Base-by-base conservation (phyloP, 345 rosid genomes). In the Aquilaria yunnanensis region DNA sequence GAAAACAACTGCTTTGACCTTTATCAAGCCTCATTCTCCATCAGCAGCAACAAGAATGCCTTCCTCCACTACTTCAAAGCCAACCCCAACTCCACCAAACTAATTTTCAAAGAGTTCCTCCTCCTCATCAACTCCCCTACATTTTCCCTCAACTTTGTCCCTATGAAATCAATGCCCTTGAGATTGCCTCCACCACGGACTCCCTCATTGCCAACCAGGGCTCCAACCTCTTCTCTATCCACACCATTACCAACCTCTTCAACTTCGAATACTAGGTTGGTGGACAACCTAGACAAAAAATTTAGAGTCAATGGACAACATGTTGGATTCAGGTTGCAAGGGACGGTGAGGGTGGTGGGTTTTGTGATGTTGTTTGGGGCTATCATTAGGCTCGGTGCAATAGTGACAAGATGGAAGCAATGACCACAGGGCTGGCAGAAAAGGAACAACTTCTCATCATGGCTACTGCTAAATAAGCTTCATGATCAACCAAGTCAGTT, bases 131-230 rank as follows among this genome's bases (percentile, higher is more conserved):
- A 79, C 0, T 86, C 82, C 1, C 77, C 85, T 4, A 65, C 70
- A 8, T 73, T 86, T 16, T 56, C 82, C n/a, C 60, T 88, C 65
- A 78, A 72, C 31, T 86, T 88, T 64, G 2, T 70, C 68, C 59
- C 96, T 0, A 70, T 78, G 78, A 80, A 76, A 66, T 86, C 70
- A 86, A 86, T 57, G 92, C 85, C 41, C 77, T 86, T 33, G 92
- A 86, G 80, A 63, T 86, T 43, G 85, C 83, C 62, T 81, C 92
- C 2, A 89, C 92, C 9, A 89, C 92, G 0, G 89, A 83, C 41
- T 58, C 49, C 60, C 49, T 86, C 59, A 78, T 86, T 54, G 41
- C 77, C 14, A 86, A 86, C 60, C 47, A 68, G 14, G 92, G 74
- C 33, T 64, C 77, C 1, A 55, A 67, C 1, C 87, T 86, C 71